Base-by-base conservation (phyloP, 352 stramenopile species). In the Sclerospora graminicola region DNA sequence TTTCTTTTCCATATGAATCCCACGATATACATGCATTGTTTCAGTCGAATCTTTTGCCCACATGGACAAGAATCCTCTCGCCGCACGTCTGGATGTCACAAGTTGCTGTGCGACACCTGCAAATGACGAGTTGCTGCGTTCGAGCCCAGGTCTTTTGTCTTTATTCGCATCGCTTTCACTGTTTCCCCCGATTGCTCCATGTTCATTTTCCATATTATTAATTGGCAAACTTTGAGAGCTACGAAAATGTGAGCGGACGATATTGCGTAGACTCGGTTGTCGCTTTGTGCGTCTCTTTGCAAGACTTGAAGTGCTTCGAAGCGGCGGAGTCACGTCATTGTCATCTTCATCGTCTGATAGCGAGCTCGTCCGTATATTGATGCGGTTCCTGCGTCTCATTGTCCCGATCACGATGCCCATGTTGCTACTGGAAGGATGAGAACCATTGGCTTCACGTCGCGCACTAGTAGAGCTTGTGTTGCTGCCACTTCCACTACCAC, bases 1-100 rank as follows among this genome's bases (percentile, higher is more conserved):
- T 56, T 91, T 93, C 63, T 93, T 93, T 54, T 93, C 78, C 72
- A 93, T 88, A 46, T 89, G 80, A 45, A 93, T 83, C 6, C 81
- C 81, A 21, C 82, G 76, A 69, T 87, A 84, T 26, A 89, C 60
- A 47, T 84, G 65, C 45, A 64, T 59, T 5, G 63, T 55, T 11
- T 60, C 57, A 1, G 42, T 60, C 7, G 56, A 66, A 40, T 68
- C 63, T 32, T 66, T 74, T 24, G 60, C 60, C 79, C 79, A 91
- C 79, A 91, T 89, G 26, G 63, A 68, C 23, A 88, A 32, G 31
- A 92, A 88, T 0, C 76, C 76, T 23, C 59, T 70, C 0, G 75
- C 77, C 3, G 78, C 81, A 11, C 81, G 78, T 57, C 76, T 63
- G 1, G 78, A 66, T 18, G 68, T 72, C 48, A 92, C 77, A 11